phyloP scores from a whole-genome alignment of 371 early-diverging fungal species.

The Capniomyces stellatus region DNA sequence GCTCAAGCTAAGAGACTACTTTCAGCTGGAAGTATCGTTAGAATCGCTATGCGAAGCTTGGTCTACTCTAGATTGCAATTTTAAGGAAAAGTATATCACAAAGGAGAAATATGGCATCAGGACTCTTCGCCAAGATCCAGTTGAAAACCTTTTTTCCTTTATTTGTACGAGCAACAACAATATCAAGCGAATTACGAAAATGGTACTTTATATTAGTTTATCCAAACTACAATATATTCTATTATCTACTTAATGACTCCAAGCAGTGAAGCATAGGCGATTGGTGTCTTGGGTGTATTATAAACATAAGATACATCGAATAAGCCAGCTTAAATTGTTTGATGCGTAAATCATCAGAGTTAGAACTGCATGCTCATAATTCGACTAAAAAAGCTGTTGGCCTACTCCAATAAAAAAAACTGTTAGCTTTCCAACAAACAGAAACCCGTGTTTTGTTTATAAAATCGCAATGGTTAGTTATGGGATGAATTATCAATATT shows the following conservation, averaged over 20 bases:
- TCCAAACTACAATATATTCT: no score
- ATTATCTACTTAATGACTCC: not conserved
- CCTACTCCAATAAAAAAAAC: no score
- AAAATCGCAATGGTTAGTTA: no score
- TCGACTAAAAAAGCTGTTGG: no score
- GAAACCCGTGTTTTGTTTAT: no score
- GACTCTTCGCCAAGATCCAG: conserved; percentile 66
- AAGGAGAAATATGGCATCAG: conserved; percentile 48
- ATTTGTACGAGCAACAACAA: conserved; percentile 96
- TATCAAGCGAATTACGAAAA: conserved; percentile 74
- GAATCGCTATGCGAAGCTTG: conserved; percentile 43
- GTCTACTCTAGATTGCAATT: conserved; percentile 44
- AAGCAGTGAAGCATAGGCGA: no score
- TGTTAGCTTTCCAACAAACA: no score
- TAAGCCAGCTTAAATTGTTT: no score
- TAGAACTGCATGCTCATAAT: no score
- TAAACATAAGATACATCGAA: no score
- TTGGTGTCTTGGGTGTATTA: no score
- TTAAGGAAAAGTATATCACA: conserved; percentile 29
- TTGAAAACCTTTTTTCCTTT: conserved; percentile 80
- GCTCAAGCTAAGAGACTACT: conserved; percentile 33
- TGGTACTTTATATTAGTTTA: conserved; percentile 39
- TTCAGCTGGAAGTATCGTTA: conserved; percentile 53
- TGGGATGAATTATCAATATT: not conserved
- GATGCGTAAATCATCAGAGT: no score